Percentiles rank a stretch among this genome's conserved stretches.
Evolutionary conservation across 2,329 filamentous ascomycete species (phyloP).

Genomic region (Keithomyces neogunnii): DNA sequence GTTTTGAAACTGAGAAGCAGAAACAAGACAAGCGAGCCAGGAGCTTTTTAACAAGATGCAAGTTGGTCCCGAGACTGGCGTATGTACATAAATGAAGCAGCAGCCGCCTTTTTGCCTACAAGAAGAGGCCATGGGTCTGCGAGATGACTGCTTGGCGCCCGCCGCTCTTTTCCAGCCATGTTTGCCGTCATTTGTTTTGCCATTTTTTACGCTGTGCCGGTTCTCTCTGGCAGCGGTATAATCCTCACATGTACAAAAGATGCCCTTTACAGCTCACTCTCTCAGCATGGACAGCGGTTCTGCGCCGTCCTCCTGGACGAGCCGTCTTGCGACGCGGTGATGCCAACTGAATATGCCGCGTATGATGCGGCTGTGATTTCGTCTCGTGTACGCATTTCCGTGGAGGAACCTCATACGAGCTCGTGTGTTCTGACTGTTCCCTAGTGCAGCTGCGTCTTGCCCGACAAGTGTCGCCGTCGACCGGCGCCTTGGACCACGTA

Average conservation of each 20-base stretch:
- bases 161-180: not conserved
- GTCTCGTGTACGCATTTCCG: constrained; percentile 18
- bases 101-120: no score
- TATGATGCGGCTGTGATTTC: constrained; percentile 21
- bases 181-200: not conserved
- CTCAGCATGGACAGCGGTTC: constrained; percentile 16
- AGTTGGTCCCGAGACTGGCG: no score
- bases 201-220: not conserved
- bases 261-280: constrained; percentile 21
- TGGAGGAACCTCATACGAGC: not conserved
- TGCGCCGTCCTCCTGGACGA: constrained; percentile 20
- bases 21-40: no score
- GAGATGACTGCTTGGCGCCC: no score
- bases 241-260: constrained; percentile 17
- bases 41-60: no score
- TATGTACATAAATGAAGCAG: no score
- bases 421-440: not conserved
- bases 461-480: not conserved
- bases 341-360: constrained; percentile 19
- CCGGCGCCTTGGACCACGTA: not conserved
- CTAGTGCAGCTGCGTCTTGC: constrained; percentile 20
- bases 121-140: no score
- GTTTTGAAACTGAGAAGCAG: no score
- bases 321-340: constrained; percentile 11
- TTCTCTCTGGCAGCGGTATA: not conserved